Evolutionary conservation across 345 rosid genomes (phyloP), one percentile per base, ranked within the genome.

Genomic region (Eutrema yunnanense): DNA sequence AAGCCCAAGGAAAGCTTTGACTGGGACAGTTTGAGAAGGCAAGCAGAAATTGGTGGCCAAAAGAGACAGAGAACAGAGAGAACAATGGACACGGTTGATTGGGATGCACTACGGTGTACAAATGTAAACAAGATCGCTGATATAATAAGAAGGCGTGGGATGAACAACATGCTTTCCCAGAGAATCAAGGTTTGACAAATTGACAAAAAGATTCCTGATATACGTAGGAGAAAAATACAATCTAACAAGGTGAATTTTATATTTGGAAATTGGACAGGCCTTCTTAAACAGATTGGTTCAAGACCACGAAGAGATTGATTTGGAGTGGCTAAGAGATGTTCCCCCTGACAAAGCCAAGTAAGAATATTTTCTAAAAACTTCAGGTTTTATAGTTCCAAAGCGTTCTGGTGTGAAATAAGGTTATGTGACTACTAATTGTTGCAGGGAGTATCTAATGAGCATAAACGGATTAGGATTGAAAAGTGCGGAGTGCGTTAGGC

Each of bases 401-500:
- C 16, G 38, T 49, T 9, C 13, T 30, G 6, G 13, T 3, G 14
- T 46, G 32, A 36, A 41, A n/a, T 0, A 54, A 1, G 34, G 12
- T 56, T 4, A 52, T 0, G 10, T 56, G 43, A 37, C 44, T 73
- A 52, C 51, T 10, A 58, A 72, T 47, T 70, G 73, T 44, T 81
- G 84, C 75, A 91, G 96, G 67, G 92, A 91, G 62, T 94, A 83
- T 81, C 86, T 94, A 49, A 85, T 94, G 41, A 89, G 92, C 78
- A 69, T 91, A 50, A 61, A 87, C 9, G 98, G 98, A 30, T 57
- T 91, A 69, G 96, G 97, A 32, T 67, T 94, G 73, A 94, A 91
- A 81, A 94, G 97, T 33, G 97, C 91, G 33, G 97, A 94, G 69
- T 94, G 98, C 53, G 97, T 94, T 65, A 86, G 97, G 69, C 95